These are phyloP conservation scores for Sarcomyxa edulis DNA, from an alignment of 768 basidiomycete genomes.

Conservation along the genomic window DNA sequence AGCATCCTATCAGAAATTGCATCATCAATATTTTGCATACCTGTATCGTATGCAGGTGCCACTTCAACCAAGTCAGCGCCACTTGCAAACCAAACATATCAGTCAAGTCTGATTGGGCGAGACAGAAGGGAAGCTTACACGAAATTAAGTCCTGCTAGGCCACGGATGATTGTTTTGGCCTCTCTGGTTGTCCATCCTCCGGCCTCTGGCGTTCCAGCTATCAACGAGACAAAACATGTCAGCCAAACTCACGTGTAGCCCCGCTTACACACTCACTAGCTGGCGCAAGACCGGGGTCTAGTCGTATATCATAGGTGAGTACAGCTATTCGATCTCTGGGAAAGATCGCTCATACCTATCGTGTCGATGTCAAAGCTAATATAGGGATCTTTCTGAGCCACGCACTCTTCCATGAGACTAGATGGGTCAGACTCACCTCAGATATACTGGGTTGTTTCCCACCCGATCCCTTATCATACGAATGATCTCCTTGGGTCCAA, in stretches of 20 bases:
- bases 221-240: neutral
- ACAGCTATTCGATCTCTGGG: neutral
- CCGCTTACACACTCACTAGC: conserved; percentile 35
- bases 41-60: conserved; percentile 47
- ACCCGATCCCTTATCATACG: conserved; percentile 51
- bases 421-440: conserved; percentile 33
- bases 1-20: neutral
- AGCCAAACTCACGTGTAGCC: neutral
- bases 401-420: neutral
- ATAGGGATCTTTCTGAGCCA: neutral
- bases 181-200: conserved; percentile 66
- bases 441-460: conserved; percentile 54
- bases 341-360: conserved; percentile 35
- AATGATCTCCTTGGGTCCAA: conserved; percentile 50
- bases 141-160: conserved; percentile 54
- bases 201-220: conserved; percentile 23
- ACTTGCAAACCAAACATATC: conserved; percentile 15
- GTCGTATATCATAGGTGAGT: neutral
- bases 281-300: conserved; percentile 59
- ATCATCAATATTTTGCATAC: conserved; percentile 16
- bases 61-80: conserved; percentile 52
- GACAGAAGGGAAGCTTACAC: conserved; percentile 34
- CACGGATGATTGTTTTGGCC: conserved; percentile 57
- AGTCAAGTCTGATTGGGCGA: neutral
- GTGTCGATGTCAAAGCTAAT: conserved; percentile 56